Conservation (phyloP, 2,329 filamentous ascomycete genomes). For the Pseudomassariella vexata region DNA sequence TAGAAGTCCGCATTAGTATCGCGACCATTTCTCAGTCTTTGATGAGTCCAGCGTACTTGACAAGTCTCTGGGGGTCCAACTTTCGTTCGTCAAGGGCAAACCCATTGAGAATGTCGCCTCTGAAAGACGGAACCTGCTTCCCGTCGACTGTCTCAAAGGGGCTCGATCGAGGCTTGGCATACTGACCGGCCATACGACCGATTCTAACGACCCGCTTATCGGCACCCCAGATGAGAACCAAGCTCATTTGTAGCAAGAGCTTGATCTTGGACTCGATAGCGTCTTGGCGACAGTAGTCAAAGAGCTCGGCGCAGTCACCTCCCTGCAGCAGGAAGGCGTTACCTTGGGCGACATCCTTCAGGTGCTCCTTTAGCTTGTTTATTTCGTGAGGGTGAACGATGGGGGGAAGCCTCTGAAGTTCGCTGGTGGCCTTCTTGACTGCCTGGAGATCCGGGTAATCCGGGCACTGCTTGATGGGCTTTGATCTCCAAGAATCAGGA, state of each 20-base stretch:
- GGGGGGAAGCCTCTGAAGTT: slow-evolving; percentile 66
- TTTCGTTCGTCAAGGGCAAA: slow-evolving; percentile 69
- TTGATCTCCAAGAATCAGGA: slow-evolving; percentile 66
- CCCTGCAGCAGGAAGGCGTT: slow-evolving; percentile 93
- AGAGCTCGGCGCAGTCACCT: slow-evolving; percentile 94
- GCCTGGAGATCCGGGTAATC: slow-evolving; percentile 58
- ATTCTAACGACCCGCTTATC: slow-evolving; percentile 84
- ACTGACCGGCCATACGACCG: slow-evolving; percentile 94
- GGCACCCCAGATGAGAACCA: slow-evolving; percentile 87
- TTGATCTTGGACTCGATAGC: slow-evolving; percentile 97
- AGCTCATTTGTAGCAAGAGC: slow-evolving; percentile 90
- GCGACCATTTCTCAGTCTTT: too few relatives aligned
- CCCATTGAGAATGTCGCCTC: slow-evolving; percentile 93
- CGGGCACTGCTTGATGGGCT: slow-evolving; percentile 73
- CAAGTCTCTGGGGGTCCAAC: slow-evolving; percentile 77
- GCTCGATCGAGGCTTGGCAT: slow-evolving; percentile 89
- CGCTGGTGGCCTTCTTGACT: slow-evolving; percentile 53
- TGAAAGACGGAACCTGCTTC: slow-evolving; percentile 78
- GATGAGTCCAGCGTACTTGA: too few relatives aligned
- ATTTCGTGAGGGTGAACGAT: slow-evolving; percentile 80
- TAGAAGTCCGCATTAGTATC: neutral
- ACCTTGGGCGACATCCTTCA: slow-evolving; percentile 82
- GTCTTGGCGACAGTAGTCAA: slow-evolving; percentile 87
- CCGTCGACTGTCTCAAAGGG: slow-evolving; percentile 79
- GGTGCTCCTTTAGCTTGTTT: slow-evolving; percentile 66